phyloP scores from a whole-genome alignment of 352 stramenopile species.

The Halophytophthora batemanensis region DNA sequence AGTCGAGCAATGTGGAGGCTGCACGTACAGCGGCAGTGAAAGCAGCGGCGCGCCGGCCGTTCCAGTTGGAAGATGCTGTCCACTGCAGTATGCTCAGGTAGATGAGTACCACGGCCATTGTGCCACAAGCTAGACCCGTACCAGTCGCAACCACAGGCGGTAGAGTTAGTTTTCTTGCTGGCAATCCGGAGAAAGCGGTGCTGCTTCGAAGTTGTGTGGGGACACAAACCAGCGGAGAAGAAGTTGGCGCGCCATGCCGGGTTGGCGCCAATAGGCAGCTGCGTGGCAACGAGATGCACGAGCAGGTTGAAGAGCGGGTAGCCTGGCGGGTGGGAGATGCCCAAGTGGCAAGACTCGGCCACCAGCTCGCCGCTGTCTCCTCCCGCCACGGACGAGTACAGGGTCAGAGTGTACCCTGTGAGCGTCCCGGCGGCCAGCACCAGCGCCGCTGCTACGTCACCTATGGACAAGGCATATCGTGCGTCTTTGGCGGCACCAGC shows the following conservation, averaged over 20 bases:
- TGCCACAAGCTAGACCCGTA: slow-evolving; percentile 48
- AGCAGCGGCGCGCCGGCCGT: slow-evolving; percentile 30
- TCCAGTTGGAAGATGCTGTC: slow-evolving; percentile 19
- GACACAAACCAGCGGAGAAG: slow-evolving; percentile 64
- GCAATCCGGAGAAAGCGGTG: slow-evolving; percentile 2
- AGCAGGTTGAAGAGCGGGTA: slow-evolving; percentile 94
- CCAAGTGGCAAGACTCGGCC: slow-evolving; percentile 91
- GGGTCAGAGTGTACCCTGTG: slow-evolving; percentile 69
- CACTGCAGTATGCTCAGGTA: slow-evolving; percentile 54
- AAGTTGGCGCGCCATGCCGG: slow-evolving; percentile 88
- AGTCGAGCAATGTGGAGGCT: no score
- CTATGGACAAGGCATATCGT: slow-evolving; percentile 5
- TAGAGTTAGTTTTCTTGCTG: not conserved
- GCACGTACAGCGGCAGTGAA: slow-evolving; percentile 56
- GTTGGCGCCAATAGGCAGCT: slow-evolving; percentile 29
- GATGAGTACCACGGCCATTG: slow-evolving; percentile 45
- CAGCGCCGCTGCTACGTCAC: slow-evolving; percentile 7
- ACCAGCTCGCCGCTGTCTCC: slow-evolving; percentile 92
- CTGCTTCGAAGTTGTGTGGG: not conserved
- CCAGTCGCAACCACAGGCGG: no score
- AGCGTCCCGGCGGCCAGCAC: slow-evolving; percentile 29
- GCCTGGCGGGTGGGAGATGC: slow-evolving; percentile 91
- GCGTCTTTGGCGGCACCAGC: not conserved
- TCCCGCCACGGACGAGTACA: slow-evolving; percentile 85
- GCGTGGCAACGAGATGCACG: slow-evolving; percentile 57